phyloP scores from a whole-genome alignment of 1,284 basidiomycete species.

The Microbotryum silenes-acaulis region DNA sequence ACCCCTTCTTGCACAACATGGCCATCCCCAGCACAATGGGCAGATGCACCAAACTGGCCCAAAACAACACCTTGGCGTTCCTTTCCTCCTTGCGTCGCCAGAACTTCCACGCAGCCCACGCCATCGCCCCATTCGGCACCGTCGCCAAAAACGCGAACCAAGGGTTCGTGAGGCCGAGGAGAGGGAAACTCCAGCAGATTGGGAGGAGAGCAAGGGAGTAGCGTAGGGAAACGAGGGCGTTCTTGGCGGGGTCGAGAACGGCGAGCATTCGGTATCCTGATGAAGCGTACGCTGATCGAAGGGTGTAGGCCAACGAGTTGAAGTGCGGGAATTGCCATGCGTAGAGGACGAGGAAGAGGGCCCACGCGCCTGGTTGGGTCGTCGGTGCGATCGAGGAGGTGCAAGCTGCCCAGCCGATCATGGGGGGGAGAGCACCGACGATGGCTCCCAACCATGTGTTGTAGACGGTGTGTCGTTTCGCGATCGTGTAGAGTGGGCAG shows the following conservation, averaged over 20 bases:
- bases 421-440: slow-evolving; percentile 84
- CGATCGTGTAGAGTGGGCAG: slow-evolving; percentile 82
- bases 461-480: slow-evolving; percentile 78
- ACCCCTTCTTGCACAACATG: slow-evolving; percentile 83
- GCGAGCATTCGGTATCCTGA: slow-evolving; percentile 92
- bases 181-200: slow-evolving; percentile 69
- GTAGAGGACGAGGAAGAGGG: slow-evolving; percentile 74
- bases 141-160: slow-evolving; percentile 71
- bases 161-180: slow-evolving; percentile 81
- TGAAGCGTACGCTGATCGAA: slow-evolving; percentile 81
- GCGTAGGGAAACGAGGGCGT: slow-evolving; percentile 75
- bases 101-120: slow-evolving; percentile 64
- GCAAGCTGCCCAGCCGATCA: slow-evolving; percentile 98
- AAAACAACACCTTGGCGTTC: slow-evolving; percentile 69
- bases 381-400: slow-evolving; percentile 70
- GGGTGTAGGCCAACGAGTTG: slow-evolving; percentile 81
- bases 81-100: slow-evolving; percentile 64
- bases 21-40: slow-evolving; percentile 83
- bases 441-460: slow-evolving; percentile 95
- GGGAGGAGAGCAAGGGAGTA: slow-evolving; percentile 74
- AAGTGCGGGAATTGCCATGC: slow-evolving; percentile 99
- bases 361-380: slow-evolving; percentile 46
- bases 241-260: slow-evolving; percentile 69
- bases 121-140: slow-evolving; percentile 66
- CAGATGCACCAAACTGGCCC: slow-evolving; percentile 82